Percentiles rank a stretch among this genome's conserved stretches.
phyloP scores from a whole-genome alignment of 306 rosid genomes.

The Sechiopsis laciniata region DNA sequence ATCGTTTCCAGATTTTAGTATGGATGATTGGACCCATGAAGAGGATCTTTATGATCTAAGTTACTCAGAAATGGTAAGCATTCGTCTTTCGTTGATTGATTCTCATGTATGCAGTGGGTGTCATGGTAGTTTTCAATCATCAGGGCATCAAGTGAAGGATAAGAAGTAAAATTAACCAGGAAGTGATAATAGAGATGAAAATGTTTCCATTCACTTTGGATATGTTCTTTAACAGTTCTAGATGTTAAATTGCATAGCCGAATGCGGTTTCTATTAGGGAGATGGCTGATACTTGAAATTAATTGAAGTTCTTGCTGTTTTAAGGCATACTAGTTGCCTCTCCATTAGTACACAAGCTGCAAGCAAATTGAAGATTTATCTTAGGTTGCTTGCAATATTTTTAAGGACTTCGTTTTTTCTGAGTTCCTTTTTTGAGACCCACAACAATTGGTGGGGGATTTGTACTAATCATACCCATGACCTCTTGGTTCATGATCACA shows the following conservation, averaged over 20 bases:
- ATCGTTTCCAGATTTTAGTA: slow-evolving; percentile 58
- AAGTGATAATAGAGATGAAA: not conserved
- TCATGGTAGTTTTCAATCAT: not conserved
- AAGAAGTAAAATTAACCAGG: not conserved
- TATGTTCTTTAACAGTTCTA: not conserved
- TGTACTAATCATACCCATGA: too few relatives aligned
- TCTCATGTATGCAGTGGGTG: not conserved
- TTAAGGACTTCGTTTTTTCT: too few relatives aligned
- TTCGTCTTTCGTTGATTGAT: not conserved
- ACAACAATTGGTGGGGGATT: too few relatives aligned
- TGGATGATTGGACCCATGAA: slow-evolving; percentile 87
- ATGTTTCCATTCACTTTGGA: not conserved
- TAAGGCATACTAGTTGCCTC: not conserved
- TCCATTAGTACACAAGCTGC: too few relatives aligned
- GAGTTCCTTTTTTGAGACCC: too few relatives aligned
- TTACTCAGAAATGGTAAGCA: slow-evolving; percentile 87
- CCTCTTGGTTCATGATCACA: too few relatives aligned
- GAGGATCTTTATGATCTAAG: slow-evolving; percentile 87
- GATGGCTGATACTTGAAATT: slow-evolving; percentile 5
- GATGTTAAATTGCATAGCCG: not conserved
- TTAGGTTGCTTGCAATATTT: too few relatives aligned
- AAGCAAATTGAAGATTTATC: too few relatives aligned
- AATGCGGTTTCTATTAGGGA: not conserved
- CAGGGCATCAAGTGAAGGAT: not conserved
- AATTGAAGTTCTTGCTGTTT: not conserved